These are phyloP conservation scores for Hemisphaericaspora xylanilytica DNA, from an alignment of 1,139 yeast species.

Conservation along the genomic window DNA sequence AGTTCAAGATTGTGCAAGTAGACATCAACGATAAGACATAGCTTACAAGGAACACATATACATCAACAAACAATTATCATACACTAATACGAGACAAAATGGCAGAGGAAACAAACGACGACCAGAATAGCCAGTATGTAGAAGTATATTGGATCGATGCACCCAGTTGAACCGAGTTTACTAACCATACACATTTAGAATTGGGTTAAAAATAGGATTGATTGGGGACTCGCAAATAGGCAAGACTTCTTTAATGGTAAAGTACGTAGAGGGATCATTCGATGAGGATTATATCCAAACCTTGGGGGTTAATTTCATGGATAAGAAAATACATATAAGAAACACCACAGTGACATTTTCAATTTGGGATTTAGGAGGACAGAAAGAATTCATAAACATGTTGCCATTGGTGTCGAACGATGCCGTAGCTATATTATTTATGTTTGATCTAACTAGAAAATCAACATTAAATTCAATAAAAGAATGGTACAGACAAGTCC, in stretches of 20 bases:
- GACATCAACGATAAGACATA: no score
- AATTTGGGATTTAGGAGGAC: conserved; percentile 97
- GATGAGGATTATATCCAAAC: conserved; percentile 94
- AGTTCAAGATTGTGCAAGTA: no score
- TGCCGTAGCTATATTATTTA: conserved; percentile 88
- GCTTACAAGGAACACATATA: background rate
- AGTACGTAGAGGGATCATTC: conserved; percentile 91
- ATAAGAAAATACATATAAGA: conserved; percentile 79
- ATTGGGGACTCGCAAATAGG: conserved; percentile 99
- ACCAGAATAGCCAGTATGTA: conserved; percentile 42
- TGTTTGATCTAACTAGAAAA: conserved; percentile 89
- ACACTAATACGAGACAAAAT: background rate
- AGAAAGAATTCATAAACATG: conserved; percentile 94
- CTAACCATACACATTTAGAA: conserved; percentile 29
- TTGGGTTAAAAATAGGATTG: conserved; percentile 86
- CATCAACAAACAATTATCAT: background rate
- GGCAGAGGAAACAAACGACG: conserved; percentile 10
- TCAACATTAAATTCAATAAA: conserved; percentile 82
- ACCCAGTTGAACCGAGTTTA: conserved; percentile 1
- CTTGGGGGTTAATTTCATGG: conserved; percentile 93
- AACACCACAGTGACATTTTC: conserved; percentile 90
- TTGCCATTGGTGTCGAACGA: conserved; percentile 90
- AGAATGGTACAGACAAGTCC: conserved; percentile 93
- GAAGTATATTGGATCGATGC: no score
- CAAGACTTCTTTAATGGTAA: conserved; percentile 94